Evolutionary conservation across 2,329 filamentous ascomycete species (phyloP).

Genomic region (Diaporthe helianthi): DNA sequence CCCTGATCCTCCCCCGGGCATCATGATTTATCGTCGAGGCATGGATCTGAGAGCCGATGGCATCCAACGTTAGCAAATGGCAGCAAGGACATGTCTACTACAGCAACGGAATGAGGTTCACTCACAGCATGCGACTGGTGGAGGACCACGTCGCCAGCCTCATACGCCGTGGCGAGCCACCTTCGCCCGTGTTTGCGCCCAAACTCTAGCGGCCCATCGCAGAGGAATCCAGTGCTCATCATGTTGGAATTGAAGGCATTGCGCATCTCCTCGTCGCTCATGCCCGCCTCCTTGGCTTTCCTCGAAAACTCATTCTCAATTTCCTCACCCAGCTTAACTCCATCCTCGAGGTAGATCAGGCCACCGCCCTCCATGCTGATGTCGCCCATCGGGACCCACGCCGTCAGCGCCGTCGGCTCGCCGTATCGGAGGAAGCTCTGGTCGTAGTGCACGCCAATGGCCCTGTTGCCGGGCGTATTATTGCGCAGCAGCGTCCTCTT

Average conservation of each 20-base stretch:
- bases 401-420: slow-evolving; percentile 61
- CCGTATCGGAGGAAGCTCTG: slow-evolving; percentile 64
- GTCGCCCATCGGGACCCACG: slow-evolving; percentile 65
- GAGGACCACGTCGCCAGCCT: slow-evolving; percentile 50
- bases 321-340: slow-evolving; percentile 52
- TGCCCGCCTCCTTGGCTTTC: slow-evolving; percentile 54
- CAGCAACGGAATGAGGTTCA: too few relatives aligned
- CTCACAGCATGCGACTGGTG: slow-evolving; percentile 43
- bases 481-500: slow-evolving; percentile 60
- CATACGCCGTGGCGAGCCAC: slow-evolving; percentile 48
- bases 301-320: slow-evolving; percentile 57
- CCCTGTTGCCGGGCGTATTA: slow-evolving; percentile 62
- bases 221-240: slow-evolving; percentile 61
- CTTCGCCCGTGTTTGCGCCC: slow-evolving; percentile 39
- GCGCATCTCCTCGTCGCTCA: slow-evolving; percentile 59
- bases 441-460: slow-evolving; percentile 67
- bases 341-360: slow-evolving; percentile 64
- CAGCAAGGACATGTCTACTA: not conserved
- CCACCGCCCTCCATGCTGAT: slow-evolving; percentile 62
- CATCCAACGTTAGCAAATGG: not conserved
- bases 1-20: not conserved
- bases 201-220: slow-evolving; percentile 53
- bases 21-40: slow-evolving; percentile 23
- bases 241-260: slow-evolving; percentile 65
- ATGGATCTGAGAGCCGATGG: slow-evolving; percentile 38